Evolutionary conservation across 2,329 filamentous ascomycete genomes (phyloP).

Genomic region (Arthrobotrys iridis): DNA sequence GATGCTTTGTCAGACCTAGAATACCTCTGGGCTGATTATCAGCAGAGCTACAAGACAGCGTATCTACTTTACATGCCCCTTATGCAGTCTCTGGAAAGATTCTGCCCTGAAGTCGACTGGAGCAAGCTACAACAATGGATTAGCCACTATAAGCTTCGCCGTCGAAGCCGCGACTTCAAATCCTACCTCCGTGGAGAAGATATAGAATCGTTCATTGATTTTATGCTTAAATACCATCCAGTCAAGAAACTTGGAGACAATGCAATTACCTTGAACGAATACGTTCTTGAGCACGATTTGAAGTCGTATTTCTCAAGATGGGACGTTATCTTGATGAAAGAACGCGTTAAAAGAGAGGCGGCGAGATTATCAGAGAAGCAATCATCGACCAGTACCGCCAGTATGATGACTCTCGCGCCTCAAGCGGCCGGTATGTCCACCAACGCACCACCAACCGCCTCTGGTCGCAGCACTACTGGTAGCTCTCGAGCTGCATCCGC

Average conservation of each 20-base stretch:
- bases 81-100: slow-evolving; percentile 10
- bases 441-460: neutral
- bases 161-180: slow-evolving; percentile 28
- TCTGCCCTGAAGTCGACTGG: slow-evolving; percentile 49
- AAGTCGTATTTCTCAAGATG: slow-evolving; percentile 34
- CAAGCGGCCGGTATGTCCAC: neutral
- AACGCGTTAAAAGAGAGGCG: slow-evolving; percentile 1
- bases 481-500: slow-evolving; percentile 18
- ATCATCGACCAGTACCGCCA: neutral
- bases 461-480: neutral
- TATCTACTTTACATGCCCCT: slow-evolving; percentile 35
- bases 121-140: slow-evolving; percentile 40
- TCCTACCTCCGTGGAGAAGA: slow-evolving; percentile 44
- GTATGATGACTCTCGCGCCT: neutral
- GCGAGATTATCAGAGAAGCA: neutral
- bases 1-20: slow-evolving; percentile 9
- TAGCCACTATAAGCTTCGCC: slow-evolving; percentile 29
- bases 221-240: slow-evolving; percentile 45
- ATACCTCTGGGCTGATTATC: slow-evolving; percentile 25
- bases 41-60: slow-evolving; percentile 8
- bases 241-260: slow-evolving; percentile 18
- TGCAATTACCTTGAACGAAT: neutral
- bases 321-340: slow-evolving; percentile 35
- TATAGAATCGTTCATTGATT: slow-evolving; percentile 47
- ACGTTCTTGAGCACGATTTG: neutral